A percentile compares a stretch with the other conserved stretches of the same genome.
Evolutionary conservation across 495 filamentous ascomycete species (phyloP).

Genomic region (Paragyromitra xinjiangensis): DNA sequence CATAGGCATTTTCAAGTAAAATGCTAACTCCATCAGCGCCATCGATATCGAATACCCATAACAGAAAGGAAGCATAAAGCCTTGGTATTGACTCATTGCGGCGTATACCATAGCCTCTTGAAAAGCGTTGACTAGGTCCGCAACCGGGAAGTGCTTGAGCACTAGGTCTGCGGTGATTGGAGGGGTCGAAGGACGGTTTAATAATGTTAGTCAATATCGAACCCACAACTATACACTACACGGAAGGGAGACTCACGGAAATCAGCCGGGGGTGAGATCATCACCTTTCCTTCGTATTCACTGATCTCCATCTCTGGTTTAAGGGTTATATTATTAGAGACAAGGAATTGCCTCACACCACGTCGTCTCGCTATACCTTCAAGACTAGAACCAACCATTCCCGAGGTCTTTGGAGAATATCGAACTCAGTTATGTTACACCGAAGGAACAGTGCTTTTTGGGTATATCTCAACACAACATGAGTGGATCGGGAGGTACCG

Average conservation of each 20-base stretch:
- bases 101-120: constrained; percentile 13
- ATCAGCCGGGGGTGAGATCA: too few relatives aligned
- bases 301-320: too few relatives aligned
- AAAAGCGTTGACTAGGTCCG: not conserved
- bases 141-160: constrained; percentile 7
- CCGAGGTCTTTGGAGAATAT: not conserved
- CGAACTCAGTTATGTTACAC: too few relatives aligned
- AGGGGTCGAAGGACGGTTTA: not conserved
- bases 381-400: not conserved
- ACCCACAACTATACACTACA: not conserved
- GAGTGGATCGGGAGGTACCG: too few relatives aligned
- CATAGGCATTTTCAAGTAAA: constrained; percentile 9
- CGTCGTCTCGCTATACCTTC: not conserved
- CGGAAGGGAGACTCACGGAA: too few relatives aligned
- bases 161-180: constrained; percentile 12
- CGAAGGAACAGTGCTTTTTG: too few relatives aligned
- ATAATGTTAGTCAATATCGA: not conserved
- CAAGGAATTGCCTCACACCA: not conserved
- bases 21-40: not conserved
- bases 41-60: constrained; percentile 17
- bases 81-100: constrained; percentile 11
- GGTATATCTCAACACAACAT: too few relatives aligned
- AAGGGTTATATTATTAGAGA: constrained; percentile 11
- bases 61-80: not conserved
- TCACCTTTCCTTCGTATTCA: too few relatives aligned